These are phyloP conservation scores for Pythium aristosporum DNA, from an alignment of 352 stramenopile species.

Conservation along the genomic window DNA sequence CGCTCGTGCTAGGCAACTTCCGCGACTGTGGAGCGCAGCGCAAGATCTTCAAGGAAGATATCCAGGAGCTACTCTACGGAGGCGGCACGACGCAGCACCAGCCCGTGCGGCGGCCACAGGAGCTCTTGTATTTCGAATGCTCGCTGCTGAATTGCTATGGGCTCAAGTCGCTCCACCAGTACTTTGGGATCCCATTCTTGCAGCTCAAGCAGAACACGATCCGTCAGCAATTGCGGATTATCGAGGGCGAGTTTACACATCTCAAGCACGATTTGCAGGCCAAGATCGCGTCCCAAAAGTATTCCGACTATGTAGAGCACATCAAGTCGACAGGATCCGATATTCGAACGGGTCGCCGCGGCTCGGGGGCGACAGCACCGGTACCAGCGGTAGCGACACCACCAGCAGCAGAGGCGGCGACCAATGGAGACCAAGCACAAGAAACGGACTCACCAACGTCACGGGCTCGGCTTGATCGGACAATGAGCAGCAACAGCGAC, in stretches of 20 bases:
- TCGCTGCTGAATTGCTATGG: conserved; percentile 84
- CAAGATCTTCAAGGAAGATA: conserved; percentile 87
- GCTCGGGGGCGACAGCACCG: conserved; percentile 2
- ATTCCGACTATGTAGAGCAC: conserved; percentile 71
- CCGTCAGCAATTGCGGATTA: conserved; percentile 69
- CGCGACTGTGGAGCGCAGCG: conserved; percentile 61
- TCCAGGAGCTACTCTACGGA: conserved; percentile 69
- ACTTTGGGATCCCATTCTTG: conserved; percentile 84
- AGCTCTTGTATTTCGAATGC: conserved; percentile 85
- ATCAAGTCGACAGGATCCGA: conserved; percentile 68
- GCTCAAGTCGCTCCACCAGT: conserved; percentile 80
- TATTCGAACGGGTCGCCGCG: conserved; percentile 59
- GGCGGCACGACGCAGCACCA: conserved; percentile 35
- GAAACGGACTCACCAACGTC: conserved; percentile 14
- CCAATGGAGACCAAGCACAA: not conserved
- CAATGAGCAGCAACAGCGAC: conserved; percentile 37
- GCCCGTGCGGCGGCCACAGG: conserved; percentile 42
- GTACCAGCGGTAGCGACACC: conserved; percentile 3
- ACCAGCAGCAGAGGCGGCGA: conserved; percentile 15
- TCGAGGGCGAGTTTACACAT: conserved; percentile 65
- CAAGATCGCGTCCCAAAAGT: conserved; percentile 72
- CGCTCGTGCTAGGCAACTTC: conserved; percentile 82
- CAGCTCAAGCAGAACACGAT: conserved; percentile 79
- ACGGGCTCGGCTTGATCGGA: conserved; percentile 14
- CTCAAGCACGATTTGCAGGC: conserved; percentile 75